phyloP scores from a whole-genome alignment of 768 basidiomycete genomes.

The Termitomyces sp. region DNA sequence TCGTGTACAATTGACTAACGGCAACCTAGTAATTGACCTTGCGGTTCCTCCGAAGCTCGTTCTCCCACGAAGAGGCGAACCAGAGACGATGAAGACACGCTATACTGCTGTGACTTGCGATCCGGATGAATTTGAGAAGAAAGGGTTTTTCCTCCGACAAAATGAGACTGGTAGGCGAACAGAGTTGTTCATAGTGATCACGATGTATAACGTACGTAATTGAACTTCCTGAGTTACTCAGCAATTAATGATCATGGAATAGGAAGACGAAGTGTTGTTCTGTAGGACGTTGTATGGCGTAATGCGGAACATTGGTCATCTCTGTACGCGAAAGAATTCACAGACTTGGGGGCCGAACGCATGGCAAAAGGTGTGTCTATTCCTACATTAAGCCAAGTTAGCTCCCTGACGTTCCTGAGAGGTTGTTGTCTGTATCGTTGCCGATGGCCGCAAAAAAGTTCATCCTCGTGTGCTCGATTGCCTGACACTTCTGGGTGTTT shows the following conservation, averaged over 20 bases:
- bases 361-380: slow-evolving; percentile 81
- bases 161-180: slow-evolving; percentile 77
- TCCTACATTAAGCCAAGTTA: not conserved
- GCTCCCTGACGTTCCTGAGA: slow-evolving; percentile 22
- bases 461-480: slow-evolving; percentile 87
- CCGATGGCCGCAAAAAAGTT: slow-evolving; percentile 80
- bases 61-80: slow-evolving; percentile 64
- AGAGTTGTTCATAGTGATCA: slow-evolving; percentile 91
- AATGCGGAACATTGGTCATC: slow-evolving; percentile 81
- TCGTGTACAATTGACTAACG: slow-evolving; percentile 79
- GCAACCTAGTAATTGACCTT: slow-evolving; percentile 84
- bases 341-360: slow-evolving; percentile 95
- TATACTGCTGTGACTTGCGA: slow-evolving; percentile 93
- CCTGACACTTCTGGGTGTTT: slow-evolving; percentile 89
- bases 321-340: slow-evolving; percentile 83
- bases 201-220: slow-evolving; percentile 87
- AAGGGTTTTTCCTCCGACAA: slow-evolving; percentile 83
- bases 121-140: slow-evolving; percentile 86
- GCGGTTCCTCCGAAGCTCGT: slow-evolving; percentile 83
- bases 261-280: slow-evolving; percentile 91
- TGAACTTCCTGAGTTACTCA: not conserved
- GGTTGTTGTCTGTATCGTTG: slow-evolving; percentile 92
- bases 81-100: slow-evolving; percentile 70
- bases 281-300: slow-evolving; percentile 93
- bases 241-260: slow-evolving; percentile 7